These are phyloP conservation scores for Boletellus ananas DNA, from an alignment of 768 basidiomycete genomes.

Conservation along the genomic window DNA sequence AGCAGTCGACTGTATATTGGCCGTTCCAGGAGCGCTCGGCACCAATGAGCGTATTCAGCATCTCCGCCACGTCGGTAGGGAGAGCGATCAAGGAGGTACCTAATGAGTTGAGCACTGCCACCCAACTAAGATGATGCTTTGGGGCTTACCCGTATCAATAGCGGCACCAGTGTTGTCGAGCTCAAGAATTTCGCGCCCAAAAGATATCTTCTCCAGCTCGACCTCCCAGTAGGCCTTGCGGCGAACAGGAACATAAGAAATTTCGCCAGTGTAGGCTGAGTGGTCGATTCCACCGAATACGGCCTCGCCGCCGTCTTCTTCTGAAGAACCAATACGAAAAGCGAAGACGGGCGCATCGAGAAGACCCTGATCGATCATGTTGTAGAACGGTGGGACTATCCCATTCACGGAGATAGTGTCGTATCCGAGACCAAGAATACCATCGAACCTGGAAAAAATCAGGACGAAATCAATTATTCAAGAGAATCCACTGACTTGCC, in stretches of 20 bases:
- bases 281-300: slow-evolving; percentile 88
- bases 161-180: slow-evolving; percentile 92
- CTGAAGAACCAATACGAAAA: slow-evolving; percentile 86
- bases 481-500: slow-evolving; percentile 62
- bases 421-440: slow-evolving; percentile 91
- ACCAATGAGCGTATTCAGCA: slow-evolving; percentile 94
- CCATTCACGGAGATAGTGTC: slow-evolving; percentile 94
- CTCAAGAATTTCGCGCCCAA: slow-evolving; percentile 85
- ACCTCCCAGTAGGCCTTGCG: slow-evolving; percentile 99
- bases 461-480: neutral
- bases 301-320: slow-evolving; percentile 86
- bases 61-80: slow-evolving; percentile 93
- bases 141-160: slow-evolving; percentile 73
- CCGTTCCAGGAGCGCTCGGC: slow-evolving; percentile 95
- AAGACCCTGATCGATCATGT: slow-evolving; percentile 78
- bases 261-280: slow-evolving; percentile 70
- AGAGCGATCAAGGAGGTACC: slow-evolving; percentile 93
- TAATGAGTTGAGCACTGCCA: slow-evolving; percentile 20
- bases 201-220: slow-evolving; percentile 80
- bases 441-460: slow-evolving; percentile 69
- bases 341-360: slow-evolving; percentile 87
- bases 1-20: slow-evolving; percentile 89
- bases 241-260: slow-evolving; percentile 86
- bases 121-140: neutral
- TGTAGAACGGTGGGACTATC: slow-evolving; percentile 92